Evolutionary conservation across 495 filamentous ascomycete genomes (phyloP), one percentile per base, ranked within the genome.

Genomic region (Hypoxylon rickii): DNA sequence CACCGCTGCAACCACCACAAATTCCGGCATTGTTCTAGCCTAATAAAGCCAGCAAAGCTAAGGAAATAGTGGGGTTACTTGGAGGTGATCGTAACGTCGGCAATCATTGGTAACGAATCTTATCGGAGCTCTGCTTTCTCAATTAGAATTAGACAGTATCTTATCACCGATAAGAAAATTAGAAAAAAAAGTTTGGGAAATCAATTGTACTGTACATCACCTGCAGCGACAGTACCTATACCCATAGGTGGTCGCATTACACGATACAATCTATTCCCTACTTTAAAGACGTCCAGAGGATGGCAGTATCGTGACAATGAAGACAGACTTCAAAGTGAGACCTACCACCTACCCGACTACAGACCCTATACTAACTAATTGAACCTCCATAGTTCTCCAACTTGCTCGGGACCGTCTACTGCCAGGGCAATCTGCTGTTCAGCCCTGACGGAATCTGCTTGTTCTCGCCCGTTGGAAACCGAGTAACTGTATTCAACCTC

Each of bases 381-480:
- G 17, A n/a, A n/a, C n/a, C n/a, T n/a, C 29, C 18, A 2, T 34
- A 95, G 89, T 97, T 96, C 76, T 94, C 89, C 70, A 96, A 96
- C 70, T 79, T 97, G 62, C 83, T 98, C 62, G 95, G 94, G 56
- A 98, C 92, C 61, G 94, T 98, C 62, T 98, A 97, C 78, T 89
- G 90, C 75, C 89, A 89, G 79, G 94, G 95, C 72, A 97, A 97
- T 70, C 83, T 98, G 53, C 82, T 96, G 62, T 98, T 96, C 78
- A 95, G 89, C 64, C 93, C 92, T 61, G 94, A 98, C 84, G 94
- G 94, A 61, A 93, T 89, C 60, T 92, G 89, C 73, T 80, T 98
- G 38, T 87, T 94, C 57, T 97, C 95, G n/a, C 94, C 94, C 18
- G 95, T 98, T 48, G 94, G 94, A 65, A 98, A 97, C 76, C 79